Conservation (phyloP, 345 rosid genomes). For the Nephelium lappaceum region DNA sequence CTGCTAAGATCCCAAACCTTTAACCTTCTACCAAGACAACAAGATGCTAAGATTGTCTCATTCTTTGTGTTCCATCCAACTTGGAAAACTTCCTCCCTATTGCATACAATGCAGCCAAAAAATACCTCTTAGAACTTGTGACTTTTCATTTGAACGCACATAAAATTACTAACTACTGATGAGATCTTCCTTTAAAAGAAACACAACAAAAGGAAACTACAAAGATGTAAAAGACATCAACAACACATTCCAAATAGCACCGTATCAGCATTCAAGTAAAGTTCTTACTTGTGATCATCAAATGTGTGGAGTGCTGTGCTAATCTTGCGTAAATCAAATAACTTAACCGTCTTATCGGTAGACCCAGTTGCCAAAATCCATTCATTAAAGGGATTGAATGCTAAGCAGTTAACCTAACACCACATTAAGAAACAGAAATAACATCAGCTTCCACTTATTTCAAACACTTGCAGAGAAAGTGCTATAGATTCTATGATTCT, state of each 20-base stretch:
- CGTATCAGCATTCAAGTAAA: not conserved
- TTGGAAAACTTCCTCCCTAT: constrained; percentile 99
- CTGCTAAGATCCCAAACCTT: constrained; percentile 99
- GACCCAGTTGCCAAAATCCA: constrained; percentile 99
- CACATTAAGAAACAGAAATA: constrained; percentile 6
- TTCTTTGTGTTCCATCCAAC: constrained; percentile 99
- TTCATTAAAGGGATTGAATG: constrained; percentile 97
- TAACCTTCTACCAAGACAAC: constrained; percentile 98
- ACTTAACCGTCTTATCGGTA: constrained; percentile 95
- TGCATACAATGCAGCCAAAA: constrained; percentile 19
- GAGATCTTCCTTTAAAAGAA: not conserved
- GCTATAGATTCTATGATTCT: not conserved
- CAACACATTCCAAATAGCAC: not conserved
- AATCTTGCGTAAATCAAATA: constrained; percentile 93
- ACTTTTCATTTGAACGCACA: not conserved
- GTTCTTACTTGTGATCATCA: constrained; percentile 88
- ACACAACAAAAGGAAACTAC: not conserved
- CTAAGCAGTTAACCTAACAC: constrained; percentile 89
- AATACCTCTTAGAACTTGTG: not conserved
- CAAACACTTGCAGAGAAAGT: not conserved
- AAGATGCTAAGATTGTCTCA: constrained; percentile 96
- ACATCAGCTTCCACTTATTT: constrained; percentile 9
- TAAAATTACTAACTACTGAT: not conserved
- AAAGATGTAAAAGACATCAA: not conserved
- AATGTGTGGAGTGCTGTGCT: constrained; percentile 84